These are phyloP conservation scores for Didymella sp. DNA, from an alignment of 2,329 filamentous ascomycete genomes.

Conservation along the genomic window DNA sequence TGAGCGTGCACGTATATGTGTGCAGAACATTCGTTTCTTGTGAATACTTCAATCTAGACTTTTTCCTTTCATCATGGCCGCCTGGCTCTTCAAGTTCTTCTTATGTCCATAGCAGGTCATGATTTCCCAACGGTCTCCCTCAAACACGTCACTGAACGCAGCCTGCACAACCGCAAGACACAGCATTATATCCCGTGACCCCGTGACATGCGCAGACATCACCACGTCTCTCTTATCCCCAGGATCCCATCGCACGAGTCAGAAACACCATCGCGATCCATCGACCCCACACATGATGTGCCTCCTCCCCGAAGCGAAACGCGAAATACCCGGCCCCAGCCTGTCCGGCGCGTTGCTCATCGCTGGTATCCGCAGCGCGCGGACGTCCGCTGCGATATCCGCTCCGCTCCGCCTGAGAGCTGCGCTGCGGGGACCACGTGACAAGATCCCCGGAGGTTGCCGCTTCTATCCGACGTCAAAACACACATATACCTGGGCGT, in stretches of 20 bases:
- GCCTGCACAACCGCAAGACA: too few relatives aligned
- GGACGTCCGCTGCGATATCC: constrained; percentile 4
- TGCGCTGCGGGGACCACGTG: neutral
- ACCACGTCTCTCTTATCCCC: too few relatives aligned
- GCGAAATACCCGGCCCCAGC: constrained; percentile 8
- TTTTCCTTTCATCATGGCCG: too few relatives aligned
- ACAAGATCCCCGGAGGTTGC: neutral
- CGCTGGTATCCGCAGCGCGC: constrained; percentile 8
- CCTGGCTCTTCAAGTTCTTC: too few relatives aligned
- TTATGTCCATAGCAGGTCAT: too few relatives aligned
- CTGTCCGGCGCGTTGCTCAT: neutral
- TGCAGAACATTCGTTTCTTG: neutral
- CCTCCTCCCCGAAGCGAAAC: neutral
- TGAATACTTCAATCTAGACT: neutral
- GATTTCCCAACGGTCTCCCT: too few relatives aligned
- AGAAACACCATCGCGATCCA: too few relatives aligned
- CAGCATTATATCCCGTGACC: too few relatives aligned
- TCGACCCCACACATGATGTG: neutral
- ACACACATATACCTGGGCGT: neutral
- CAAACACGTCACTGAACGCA: too few relatives aligned
- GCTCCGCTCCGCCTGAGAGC: constrained; percentile 3
- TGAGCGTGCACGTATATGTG: constrained; percentile 6
- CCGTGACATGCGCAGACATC: too few relatives aligned
- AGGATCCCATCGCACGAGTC: too few relatives aligned
- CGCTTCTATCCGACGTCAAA: neutral